Base-by-base conservation (phyloP, 495 filamentous ascomycete species). In the Lasiosphaeria hispida region DNA sequence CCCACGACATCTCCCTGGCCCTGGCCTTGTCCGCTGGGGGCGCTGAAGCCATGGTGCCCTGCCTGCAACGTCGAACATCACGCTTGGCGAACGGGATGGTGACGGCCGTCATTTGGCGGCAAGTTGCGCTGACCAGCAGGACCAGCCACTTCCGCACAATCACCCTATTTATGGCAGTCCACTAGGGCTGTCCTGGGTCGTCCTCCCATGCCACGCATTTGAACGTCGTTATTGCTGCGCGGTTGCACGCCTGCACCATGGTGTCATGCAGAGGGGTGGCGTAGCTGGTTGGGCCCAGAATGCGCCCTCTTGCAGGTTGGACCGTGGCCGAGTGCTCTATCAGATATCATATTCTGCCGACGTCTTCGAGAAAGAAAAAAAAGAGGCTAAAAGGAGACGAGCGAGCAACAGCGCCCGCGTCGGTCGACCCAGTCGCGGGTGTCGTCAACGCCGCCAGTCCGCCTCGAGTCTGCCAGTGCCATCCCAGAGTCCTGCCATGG, bases 261-360 rank as follows among this genome's bases (percentile, higher is more conserved):
- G 23, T 30, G 23, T 5, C 34, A 41, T 55, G 53, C 42, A 55
- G 41, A 15, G 53, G 34, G 42, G 53, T 48, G 53, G 53, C 53
- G 53, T 55, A 42, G 53, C 23, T 17, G 17, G 30, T 48, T 33
- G 43, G 41, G 14, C 15, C 30, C 33, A 44, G 41, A 35, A 45
- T 17, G 30, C 40, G 19, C 53, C 18, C 5, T 2, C 23, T 19
- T 35, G 41, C 42, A 19, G 8, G 30, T 15, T 35, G 41, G 23
- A 17, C 49, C 15, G 15, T n/a, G 8, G 18, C 33, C 14, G 34
- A 52, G 4, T 36, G 13, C 47, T 55, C 34, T 55, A 42, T 55
- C 41, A 55, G 23, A 55, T 47, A 19, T 55, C 53, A 55, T 14
- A 55, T 48, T 55, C 43, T n/a, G 53, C 14, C 41, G 41, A 14